These are phyloP conservation scores for Monilinia polystroma DNA, from an alignment of 2,329 filamentous ascomycete species.

Conservation along the genomic window DNA sequence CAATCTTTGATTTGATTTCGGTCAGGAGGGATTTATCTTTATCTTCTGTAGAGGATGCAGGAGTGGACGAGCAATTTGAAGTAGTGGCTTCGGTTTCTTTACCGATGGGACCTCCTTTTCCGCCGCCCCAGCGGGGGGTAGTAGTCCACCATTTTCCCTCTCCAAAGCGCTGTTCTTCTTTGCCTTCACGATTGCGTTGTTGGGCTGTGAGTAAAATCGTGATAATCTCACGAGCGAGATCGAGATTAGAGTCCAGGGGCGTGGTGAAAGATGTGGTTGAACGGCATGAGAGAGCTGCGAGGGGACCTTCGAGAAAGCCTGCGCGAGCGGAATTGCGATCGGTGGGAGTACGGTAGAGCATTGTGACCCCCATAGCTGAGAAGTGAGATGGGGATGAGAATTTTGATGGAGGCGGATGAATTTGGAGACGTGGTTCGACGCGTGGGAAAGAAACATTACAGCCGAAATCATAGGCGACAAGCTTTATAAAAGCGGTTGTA, in stretches of 20 bases:
- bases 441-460: slow-evolving; percentile 59
- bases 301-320: slow-evolving; percentile 60
- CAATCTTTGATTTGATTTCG: slow-evolving; percentile 28
- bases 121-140: slow-evolving; percentile 62
- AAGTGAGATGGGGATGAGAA: slow-evolving; percentile 49
- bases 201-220: slow-evolving; percentile 63
- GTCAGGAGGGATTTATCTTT: not conserved
- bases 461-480: slow-evolving; percentile 65
- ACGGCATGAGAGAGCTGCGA: slow-evolving; percentile 59
- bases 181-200: slow-evolving; percentile 59
- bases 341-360: slow-evolving; percentile 58
- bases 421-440: slow-evolving; percentile 58
- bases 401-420: slow-evolving; percentile 43
- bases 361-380: slow-evolving; percentile 54
- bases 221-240: slow-evolving; percentile 60
- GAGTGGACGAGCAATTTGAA: slow-evolving; percentile 11
- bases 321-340: slow-evolving; percentile 60
- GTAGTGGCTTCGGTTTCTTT: slow-evolving; percentile 45
- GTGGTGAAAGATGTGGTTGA: slow-evolving; percentile 53
- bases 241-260: slow-evolving; percentile 58
- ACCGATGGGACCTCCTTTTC: slow-evolving; percentile 61
- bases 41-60: not conserved
- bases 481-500: slow-evolving; percentile 60
- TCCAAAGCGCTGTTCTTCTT: slow-evolving; percentile 55
- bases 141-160: slow-evolving; percentile 62